Evolutionary conservation across 2,329 filamentous ascomycete species (phyloP).

Genomic region (Trichoderma sp.): DNA sequence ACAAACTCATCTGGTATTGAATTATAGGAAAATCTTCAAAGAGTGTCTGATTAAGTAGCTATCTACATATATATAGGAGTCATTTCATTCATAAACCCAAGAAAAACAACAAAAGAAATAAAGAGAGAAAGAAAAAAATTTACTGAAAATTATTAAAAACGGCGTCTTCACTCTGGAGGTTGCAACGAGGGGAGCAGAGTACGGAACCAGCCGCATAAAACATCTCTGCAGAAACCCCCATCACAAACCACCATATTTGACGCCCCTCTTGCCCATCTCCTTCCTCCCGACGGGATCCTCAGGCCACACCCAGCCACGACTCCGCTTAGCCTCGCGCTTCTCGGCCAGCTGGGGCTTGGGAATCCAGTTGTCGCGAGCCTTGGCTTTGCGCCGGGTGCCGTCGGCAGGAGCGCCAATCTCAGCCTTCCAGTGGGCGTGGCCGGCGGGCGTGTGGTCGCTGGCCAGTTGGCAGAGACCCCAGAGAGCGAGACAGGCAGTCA

Average conservation of each 20-base stretch:
- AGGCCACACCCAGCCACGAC: constrained; percentile 71
- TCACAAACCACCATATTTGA: constrained; percentile 48
- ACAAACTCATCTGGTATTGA: background rate
- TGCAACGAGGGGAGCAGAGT: background rate
- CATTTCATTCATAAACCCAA: constrained; percentile 8
- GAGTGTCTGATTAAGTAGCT: background rate
- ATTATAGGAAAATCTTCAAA: background rate
- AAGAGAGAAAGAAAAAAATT: background rate
- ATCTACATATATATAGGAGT: background rate
- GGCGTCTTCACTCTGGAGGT: background rate
- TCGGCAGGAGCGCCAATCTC: constrained; percentile 75
- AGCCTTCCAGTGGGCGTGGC: constrained; percentile 62
- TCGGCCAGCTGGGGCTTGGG: constrained; percentile 68
- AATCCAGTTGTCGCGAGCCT: constrained; percentile 72
- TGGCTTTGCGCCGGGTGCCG: constrained; percentile 65
- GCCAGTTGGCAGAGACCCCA: constrained; percentile 76
- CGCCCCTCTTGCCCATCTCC: constrained; percentile 66
- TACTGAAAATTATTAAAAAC: background rate
- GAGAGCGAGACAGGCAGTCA: constrained; percentile 71
- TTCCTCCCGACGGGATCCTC: constrained; percentile 70
- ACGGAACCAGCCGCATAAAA: constrained; percentile 6
- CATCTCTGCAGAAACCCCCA: background rate
- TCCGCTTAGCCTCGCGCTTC: constrained; percentile 73
- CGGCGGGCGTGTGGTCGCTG: constrained; percentile 50
- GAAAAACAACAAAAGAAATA: background rate